Evolutionary conservation across 2,329 filamentous ascomycete genomes (phyloP).

Genomic region (Lomentospora prolificans): DNA sequence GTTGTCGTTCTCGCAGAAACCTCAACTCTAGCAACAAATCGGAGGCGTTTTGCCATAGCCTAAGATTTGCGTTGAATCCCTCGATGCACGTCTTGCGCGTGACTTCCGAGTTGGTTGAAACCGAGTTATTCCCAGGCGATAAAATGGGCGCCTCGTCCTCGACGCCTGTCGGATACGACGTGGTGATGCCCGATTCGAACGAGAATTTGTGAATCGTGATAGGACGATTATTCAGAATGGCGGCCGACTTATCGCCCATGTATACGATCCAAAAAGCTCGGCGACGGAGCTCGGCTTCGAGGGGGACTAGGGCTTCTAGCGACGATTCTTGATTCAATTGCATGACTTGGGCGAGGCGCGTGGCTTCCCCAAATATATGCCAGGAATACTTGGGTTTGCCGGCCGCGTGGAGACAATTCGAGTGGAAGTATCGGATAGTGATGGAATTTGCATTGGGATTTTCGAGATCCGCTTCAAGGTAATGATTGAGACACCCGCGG

Average conservation of each 20-base stretch:
- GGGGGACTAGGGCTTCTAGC: conserved; percentile 20
- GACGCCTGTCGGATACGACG: conserved; percentile 22
- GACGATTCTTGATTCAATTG: conserved; percentile 30
- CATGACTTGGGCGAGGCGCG: conserved; percentile 31
- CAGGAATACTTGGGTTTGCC: conserved; percentile 33
- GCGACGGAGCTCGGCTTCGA: conserved; percentile 28
- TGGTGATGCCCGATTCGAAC: conserved; percentile 29
- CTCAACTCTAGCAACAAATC: conserved; percentile 27
- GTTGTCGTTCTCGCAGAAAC: conserved; percentile 19
- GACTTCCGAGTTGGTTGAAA: conserved; percentile 10
- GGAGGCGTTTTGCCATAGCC: conserved; percentile 29
- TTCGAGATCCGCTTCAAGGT: conserved; percentile 31
- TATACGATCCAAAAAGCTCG: conserved; percentile 29
- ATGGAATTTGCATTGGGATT: conserved; percentile 31
- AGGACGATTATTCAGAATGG: conserved; percentile 28
- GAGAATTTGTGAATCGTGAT: conserved; percentile 34
- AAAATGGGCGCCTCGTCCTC: conserved; percentile 16
- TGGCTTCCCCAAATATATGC: conserved; percentile 34
- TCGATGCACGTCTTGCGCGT: conserved; percentile 21
- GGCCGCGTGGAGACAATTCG: conserved; percentile 32
- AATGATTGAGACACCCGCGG: conserved; percentile 25
- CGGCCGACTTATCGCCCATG: conserved; percentile 29
- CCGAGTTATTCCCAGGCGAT: conserved; percentile 12
- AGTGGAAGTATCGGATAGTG: conserved; percentile 33
- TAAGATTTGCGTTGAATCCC: conserved; percentile 32